These are phyloP conservation scores for Alternaria gaisen DNA, from an alignment of 2,329 filamentous ascomycete species.

Conservation along the genomic window DNA sequence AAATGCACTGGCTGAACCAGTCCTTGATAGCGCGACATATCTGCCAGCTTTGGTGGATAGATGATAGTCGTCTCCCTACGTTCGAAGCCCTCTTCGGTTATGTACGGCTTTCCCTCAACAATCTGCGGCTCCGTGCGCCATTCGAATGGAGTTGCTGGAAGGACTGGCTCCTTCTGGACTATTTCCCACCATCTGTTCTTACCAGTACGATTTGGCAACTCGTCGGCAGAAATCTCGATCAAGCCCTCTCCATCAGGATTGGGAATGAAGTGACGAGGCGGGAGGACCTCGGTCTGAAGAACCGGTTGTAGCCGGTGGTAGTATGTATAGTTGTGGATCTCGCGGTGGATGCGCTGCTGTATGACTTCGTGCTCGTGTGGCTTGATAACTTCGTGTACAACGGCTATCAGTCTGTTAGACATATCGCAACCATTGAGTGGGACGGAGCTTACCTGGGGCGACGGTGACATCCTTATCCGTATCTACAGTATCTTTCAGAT, in stretches of 20 bases:
- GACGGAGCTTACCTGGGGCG: slow-evolving; percentile 50
- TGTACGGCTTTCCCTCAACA: slow-evolving; percentile 50
- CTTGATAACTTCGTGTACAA: slow-evolving; percentile 60
- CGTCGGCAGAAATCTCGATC: slow-evolving; percentile 57
- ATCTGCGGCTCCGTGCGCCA: slow-evolving; percentile 48
- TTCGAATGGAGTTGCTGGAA: slow-evolving; percentile 11
- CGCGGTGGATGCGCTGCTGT: slow-evolving; percentile 60
- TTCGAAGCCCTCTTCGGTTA: slow-evolving; percentile 52
- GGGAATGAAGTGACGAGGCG: slow-evolving; percentile 62
- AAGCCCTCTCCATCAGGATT: slow-evolving; percentile 46
- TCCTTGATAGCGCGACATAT: slow-evolving; percentile 39
- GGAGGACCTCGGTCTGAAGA: slow-evolving; percentile 62
- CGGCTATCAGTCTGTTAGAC: slow-evolving; percentile 50
- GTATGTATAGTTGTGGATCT: slow-evolving; percentile 64
- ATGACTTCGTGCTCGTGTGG: slow-evolving; percentile 57
- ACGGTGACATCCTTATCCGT: slow-evolving; percentile 47
- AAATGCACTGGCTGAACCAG: slow-evolving; percentile 43
- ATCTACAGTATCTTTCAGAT: slow-evolving; percentile 52
- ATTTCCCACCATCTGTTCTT: slow-evolving; percentile 43
- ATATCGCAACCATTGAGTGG: background rate
- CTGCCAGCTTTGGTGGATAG: slow-evolving; percentile 55
- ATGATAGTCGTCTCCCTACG: slow-evolving; percentile 57
- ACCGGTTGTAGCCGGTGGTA: slow-evolving; percentile 64
- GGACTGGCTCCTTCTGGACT: slow-evolving; percentile 29
- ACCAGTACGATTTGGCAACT: slow-evolving; percentile 49